These are phyloP conservation scores for Termitomyces sp. DNA, from an alignment of 768 basidiomycete genomes.

Conservation along the genomic window DNA sequence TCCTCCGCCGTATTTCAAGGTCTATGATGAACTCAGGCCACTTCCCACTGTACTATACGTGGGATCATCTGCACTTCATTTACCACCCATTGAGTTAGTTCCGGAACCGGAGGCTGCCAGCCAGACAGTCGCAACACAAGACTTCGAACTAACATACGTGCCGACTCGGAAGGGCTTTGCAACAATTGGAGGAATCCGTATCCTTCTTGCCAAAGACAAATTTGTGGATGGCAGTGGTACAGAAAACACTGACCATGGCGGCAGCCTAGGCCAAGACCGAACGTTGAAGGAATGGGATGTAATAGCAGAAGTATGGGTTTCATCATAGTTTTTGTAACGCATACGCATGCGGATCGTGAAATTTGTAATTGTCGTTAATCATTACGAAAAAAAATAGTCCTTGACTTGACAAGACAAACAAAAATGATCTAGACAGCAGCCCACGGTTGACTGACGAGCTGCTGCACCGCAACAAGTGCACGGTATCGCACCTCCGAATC, in stretches of 20 bases:
- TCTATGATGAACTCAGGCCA: conserved; percentile 28
- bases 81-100: conserved; percentile 39
- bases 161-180: conserved; percentile 56
- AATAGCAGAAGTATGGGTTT: conserved; percentile 68
- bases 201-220: conserved; percentile 58
- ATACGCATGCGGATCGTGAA: neutral
- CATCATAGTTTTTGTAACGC: conserved; percentile 13
- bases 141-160: conserved; percentile 62
- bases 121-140: conserved; percentile 38
- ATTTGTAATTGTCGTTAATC: neutral
- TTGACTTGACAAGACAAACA: neutral
- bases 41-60: conserved; percentile 35
- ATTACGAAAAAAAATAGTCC: conserved; percentile 1
- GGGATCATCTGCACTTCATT: conserved; percentile 45
- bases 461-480: conserved; percentile 85
- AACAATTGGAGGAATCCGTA: conserved; percentile 65
- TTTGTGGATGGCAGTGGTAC: conserved; percentile 29
- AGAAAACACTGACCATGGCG: conserved; percentile 12
- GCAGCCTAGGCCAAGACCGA: conserved; percentile 30
- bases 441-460: conserved; percentile 90
- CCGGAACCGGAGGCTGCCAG: conserved; percentile 12
- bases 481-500: conserved; percentile 90
- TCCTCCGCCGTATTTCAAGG: conserved; percentile 45
- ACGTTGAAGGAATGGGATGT: conserved; percentile 69
- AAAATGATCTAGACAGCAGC: conserved; percentile 33